Base-by-base conservation (phyloP, 2,329 filamentous ascomycete genomes). In the Chrysoporthe deuterocubensis region DNA sequence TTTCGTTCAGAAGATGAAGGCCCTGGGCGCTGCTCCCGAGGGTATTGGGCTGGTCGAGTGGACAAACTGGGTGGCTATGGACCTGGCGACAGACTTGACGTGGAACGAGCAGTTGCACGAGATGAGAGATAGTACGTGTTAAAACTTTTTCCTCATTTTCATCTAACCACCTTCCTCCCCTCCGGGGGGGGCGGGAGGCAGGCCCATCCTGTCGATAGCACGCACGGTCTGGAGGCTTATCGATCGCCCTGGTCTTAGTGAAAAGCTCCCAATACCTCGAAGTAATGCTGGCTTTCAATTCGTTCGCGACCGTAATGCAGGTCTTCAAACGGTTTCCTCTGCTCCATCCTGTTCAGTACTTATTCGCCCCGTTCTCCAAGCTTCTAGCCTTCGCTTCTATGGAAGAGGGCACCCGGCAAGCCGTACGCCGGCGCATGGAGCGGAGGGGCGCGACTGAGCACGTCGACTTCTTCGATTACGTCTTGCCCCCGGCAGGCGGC, bases 21-120 rank as follows among this genome's bases (percentile, higher is more conserved):
- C 67, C 0, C 0, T 62, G 2, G 64, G 65, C 2, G 42, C 13
- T 1, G 32, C 0, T 11, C 14, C 14, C 0, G 21, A 62, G 18
- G 67, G 66, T 0, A 59, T 60, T 21, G 68, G 70, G 11, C 14
- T 72, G 16, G 62, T 32, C 3, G 43, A 52, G 3, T 71, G 71
- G 71, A 54, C 62, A 7, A 54, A 71, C 48, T 70, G 71, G 71
- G 50, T 72, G 9, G 68, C 60, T 1, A 42, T 71, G 54, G 71
- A 72, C 26, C 56, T 72, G 4, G 65, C 71, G 7, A 63, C 65
- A 3, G 70, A 68, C 5, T 34, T 72, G 62, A 62, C 68, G 3
- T 70, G 67, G 34, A 34, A 64, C 18, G 56, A 26, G 3, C 44
- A 68, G 5, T 60, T 71, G 65, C 26, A 42, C 16, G 59, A 72